phyloP scores from a whole-genome alignment of 345 rosid genomes.

The Boechera stricta region DNA sequence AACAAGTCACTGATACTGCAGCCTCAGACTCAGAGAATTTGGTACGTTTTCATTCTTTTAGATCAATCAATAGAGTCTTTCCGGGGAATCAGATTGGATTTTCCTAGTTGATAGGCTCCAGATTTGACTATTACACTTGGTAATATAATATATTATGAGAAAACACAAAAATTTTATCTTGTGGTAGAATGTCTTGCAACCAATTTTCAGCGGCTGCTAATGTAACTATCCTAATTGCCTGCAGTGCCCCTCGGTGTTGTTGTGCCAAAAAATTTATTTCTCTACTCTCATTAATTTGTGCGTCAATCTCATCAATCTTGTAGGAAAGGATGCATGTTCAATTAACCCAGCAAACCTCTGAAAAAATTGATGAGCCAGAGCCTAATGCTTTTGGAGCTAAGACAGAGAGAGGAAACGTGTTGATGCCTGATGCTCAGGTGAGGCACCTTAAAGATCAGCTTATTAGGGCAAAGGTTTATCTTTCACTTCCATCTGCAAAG shows the following conservation, averaged over 20 bases:
- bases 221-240: too few species aligned
- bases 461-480: constrained; percentile 85
- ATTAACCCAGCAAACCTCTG: constrained; percentile 45
- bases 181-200: constrained; percentile 12
- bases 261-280: constrained; percentile 1
- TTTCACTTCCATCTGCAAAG: constrained; percentile 78
- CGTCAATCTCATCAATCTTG: constrained; percentile 6
- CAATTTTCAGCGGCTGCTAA: too few species aligned
- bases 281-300: background rate
- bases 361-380: constrained; percentile 46
- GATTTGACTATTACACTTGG: constrained; percentile 5
- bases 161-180: background rate
- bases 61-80: too few species aligned
- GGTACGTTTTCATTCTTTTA: too few species aligned
- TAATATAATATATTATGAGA: background rate
- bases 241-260: background rate
- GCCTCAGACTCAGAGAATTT: too few species aligned
- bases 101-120: background rate
- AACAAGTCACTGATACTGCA: constrained; percentile 49
- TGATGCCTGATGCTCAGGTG: constrained; percentile 66
- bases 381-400: constrained; percentile 41
- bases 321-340: constrained; percentile 49
- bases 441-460: constrained; percentile 90
- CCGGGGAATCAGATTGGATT: too few species aligned
- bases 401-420: constrained; percentile 48